phyloP scores from a whole-genome alignment of 192 early-diverging fungal genomes.

The Linderina pennispora region DNA sequence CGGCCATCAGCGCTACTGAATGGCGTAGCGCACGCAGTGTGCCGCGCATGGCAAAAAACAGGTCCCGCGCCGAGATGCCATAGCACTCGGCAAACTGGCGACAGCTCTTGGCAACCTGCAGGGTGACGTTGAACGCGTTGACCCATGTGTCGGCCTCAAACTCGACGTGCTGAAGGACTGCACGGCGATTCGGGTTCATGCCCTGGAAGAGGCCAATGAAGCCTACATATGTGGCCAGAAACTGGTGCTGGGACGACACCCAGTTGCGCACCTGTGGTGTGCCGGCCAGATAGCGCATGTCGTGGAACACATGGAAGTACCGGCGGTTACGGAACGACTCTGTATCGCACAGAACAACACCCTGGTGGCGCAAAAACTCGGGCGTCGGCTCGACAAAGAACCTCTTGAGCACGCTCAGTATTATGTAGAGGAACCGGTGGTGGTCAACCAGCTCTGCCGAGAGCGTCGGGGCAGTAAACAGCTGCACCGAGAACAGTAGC shows the following conservation, averaged over 20 bases:
- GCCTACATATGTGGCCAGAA: slow-evolving; percentile 69
- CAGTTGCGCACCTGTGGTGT: slow-evolving; percentile 55
- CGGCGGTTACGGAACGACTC: slow-evolving; percentile 71
- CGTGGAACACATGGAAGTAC: slow-evolving; percentile 86
- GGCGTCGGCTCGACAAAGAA: slow-evolving; percentile 71
- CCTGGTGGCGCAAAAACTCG: slow-evolving; percentile 32
- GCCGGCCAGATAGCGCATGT: slow-evolving; percentile 70
- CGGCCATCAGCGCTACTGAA: slow-evolving; percentile 49
- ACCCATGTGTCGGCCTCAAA: slow-evolving; percentile 93
- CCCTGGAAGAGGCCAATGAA: slow-evolving; percentile 84
- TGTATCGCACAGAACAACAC: slow-evolving; percentile 65
- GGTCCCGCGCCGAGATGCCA: slow-evolving; percentile 45
- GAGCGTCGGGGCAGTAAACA: slow-evolving; percentile 89
- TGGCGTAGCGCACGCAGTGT: slow-evolving; percentile 55
- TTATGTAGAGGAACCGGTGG: slow-evolving; percentile 72
- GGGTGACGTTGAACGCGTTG: slow-evolving; percentile 83
- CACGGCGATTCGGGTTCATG: slow-evolving; percentile 86
- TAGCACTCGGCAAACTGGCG: slow-evolving; percentile 75
- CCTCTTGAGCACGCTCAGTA: slow-evolving; percentile 69
- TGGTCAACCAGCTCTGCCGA: slow-evolving; percentile 72
- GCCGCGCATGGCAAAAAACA: slow-evolving; percentile 55
- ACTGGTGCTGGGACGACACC: slow-evolving; percentile 53
- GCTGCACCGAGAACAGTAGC: slow-evolving; percentile 87
- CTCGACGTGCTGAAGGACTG: slow-evolving; percentile 79
- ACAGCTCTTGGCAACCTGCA: slow-evolving; percentile 77